Base-by-base conservation (phyloP, 352 stramenopile genomes). In the Saprolegnia parasitica region DNA sequence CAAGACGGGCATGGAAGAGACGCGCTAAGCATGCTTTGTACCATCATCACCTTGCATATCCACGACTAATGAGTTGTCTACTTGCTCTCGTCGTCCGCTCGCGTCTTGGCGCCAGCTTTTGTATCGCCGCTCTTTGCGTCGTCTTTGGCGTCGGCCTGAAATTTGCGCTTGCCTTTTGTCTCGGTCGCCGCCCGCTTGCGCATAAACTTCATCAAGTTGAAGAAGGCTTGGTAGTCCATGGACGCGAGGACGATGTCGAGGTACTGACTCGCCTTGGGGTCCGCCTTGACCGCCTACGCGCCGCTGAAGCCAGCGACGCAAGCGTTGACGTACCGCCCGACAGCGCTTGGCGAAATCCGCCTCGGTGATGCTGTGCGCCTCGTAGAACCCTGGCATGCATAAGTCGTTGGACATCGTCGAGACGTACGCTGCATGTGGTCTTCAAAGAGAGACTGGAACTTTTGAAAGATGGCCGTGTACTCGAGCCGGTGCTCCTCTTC, bases 141-240 rank as follows among this genome's bases (percentile, higher is more conserved):
- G 40, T 77, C 72, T 55, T 79, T 77, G 57, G 61, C 58, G 45
- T 64, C 71, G 71, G 52, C n/a, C 39, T 52, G 56, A 16, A 71
- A n/a, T 40, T 73, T 62, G 18, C 49, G 58, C 45, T 57, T 56
- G 63, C 54, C 11, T 26, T 67, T 72, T 5, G 42, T 83, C 47
- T 89, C 78, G 23, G 81, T 72, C 13, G 74, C 72, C 11, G 83
- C 81, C 3, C 83, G 77, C 35, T 72, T 75, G 3, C 81, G 81
- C 81, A 91, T 90, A 49, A 76, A 71, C 72, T 88, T 87, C 81
- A 91, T 91, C 47, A 91, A 77, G 35, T 76, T 60, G 65, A 76
- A 89, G 73, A 91, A 91, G 8, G 81, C 81, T 39, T 87, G 74
- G 66, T 90, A 90, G 71, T 90, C 81, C 81, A 89, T 91, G 54